These are phyloP conservation scores for Camellia granthamiana DNA, from an alignment of 148 eudicot species.

Conservation along the genomic window DNA sequence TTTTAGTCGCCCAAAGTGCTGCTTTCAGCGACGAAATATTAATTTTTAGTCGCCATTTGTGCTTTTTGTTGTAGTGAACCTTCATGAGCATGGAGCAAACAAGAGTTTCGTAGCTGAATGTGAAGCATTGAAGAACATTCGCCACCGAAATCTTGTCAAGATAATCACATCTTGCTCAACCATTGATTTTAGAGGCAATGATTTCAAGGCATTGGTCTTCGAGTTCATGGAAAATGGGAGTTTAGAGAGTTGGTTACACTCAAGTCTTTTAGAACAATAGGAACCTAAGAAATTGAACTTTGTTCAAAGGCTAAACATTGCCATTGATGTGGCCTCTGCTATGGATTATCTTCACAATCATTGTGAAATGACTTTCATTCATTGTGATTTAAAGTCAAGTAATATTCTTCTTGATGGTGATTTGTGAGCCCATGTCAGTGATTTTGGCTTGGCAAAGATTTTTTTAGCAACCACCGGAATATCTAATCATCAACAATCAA, in stretches of 20 bases:
- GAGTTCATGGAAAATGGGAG: slow-evolving; percentile 20
- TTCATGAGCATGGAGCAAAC: slow-evolving; percentile 1
- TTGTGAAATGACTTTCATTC: background rate
- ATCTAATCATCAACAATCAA: background rate
- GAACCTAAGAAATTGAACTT: background rate
- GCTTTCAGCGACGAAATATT: too few relatives aligned
- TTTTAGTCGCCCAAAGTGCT: too few relatives aligned
- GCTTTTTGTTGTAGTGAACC: too few relatives aligned
- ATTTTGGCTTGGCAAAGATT: slow-evolving; percentile 7
- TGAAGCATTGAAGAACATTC: slow-evolving; percentile 11
- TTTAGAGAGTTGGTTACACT: slow-evolving; percentile 14
- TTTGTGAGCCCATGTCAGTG: slow-evolving; percentile 5
- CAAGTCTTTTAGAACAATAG: background rate
- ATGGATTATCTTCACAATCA: slow-evolving; percentile 16
- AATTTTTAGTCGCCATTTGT: too few relatives aligned
- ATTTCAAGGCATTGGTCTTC: slow-evolving; percentile 19
- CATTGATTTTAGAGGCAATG: slow-evolving; percentile 1
- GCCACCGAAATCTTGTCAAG: slow-evolving; percentile 14
- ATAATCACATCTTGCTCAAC: slow-evolving; percentile 15
- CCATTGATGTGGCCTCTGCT: slow-evolving; percentile 14
- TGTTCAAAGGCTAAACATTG: slow-evolving; percentile 2
- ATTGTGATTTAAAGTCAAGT: slow-evolving; percentile 14
- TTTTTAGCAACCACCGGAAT: background rate
- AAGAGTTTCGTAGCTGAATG: slow-evolving; percentile 14
- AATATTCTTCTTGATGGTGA: slow-evolving; percentile 10